A percentile compares a stretch with the other conserved stretches of the same genome.
phyloP scores from a whole-genome alignment of 805 yeast genomes.

The Yarrowia porcina region DNA sequence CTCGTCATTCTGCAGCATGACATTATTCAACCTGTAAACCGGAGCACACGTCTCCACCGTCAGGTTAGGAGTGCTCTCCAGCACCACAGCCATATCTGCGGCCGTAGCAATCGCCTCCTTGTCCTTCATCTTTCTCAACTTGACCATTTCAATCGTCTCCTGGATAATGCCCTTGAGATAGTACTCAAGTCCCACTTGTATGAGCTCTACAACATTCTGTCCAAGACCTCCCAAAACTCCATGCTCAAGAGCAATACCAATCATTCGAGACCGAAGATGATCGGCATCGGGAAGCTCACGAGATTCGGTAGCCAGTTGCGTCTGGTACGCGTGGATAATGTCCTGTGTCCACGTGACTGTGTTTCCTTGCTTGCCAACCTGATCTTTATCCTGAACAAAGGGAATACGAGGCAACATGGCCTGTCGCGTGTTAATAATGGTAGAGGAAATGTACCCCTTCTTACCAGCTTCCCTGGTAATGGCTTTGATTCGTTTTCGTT shows the following conservation, averaged over 20 bases:
- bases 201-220: conserved; percentile 70
- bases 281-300: conserved; percentile 82
- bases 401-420: conserved; percentile 83
- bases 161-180: conserved; percentile 75
- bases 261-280: conserved; percentile 60
- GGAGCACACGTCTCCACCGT: conserved; percentile 41
- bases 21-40: conserved; percentile 37
- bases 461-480: conserved; percentile 83
- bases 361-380: conserved; percentile 30
- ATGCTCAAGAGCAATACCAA: conserved; percentile 82
- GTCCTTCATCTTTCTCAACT: conserved; percentile 50
- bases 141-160: conserved; percentile 66
- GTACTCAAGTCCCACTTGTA: conserved; percentile 75
- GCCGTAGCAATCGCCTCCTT: conserved; percentile 40
- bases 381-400: conserved; percentile 45
- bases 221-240: conserved; percentile 82
- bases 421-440: conserved; percentile 41
- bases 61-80: conserved; percentile 38
- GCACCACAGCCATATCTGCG: conserved; percentile 38
- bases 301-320: conserved; percentile 73
- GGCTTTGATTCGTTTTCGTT: conserved; percentile 76
- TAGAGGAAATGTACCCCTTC: conserved; percentile 46
- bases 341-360: conserved; percentile 83
- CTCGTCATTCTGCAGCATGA: conserved; percentile 40
- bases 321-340: conserved; percentile 76